phyloP scores from a whole-genome alignment of 257 asterid genomes.

The Verbena officinalis region DNA sequence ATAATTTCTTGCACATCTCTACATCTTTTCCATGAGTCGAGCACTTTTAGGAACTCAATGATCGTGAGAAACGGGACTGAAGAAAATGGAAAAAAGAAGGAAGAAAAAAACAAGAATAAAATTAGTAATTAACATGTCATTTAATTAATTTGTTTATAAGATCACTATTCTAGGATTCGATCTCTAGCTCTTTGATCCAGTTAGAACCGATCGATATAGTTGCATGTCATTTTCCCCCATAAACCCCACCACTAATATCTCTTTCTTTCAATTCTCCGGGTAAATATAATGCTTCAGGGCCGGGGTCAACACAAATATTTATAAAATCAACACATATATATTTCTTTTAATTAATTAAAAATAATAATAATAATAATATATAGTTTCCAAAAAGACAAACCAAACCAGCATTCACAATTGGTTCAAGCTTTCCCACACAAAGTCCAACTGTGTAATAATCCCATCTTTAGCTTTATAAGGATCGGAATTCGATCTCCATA shows the following conservation, averaged over 20 bases:
- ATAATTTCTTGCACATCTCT: too few species aligned
- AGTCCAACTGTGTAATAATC: slow-evolving; percentile 52
- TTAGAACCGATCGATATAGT: slow-evolving; percentile 43
- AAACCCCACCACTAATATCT: slow-evolving; percentile 65
- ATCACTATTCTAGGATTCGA: slow-evolving; percentile 63
- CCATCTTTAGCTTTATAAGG: slow-evolving; percentile 19
- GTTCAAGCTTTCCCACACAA: slow-evolving; percentile 63
- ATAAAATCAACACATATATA: slow-evolving; percentile 15
- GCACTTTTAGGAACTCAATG: neutral
- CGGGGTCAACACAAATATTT: slow-evolving; percentile 1
- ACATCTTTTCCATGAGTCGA: too few species aligned
- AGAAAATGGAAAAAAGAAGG: neutral
- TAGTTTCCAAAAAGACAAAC: slow-evolving; percentile 58
- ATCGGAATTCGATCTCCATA: slow-evolving; percentile 15
- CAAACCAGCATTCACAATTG: slow-evolving; percentile 50
- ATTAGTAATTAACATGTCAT: neutral
- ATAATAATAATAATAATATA: slow-evolving; percentile 22
- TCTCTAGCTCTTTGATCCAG: slow-evolving; percentile 37
- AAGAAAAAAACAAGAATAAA: neutral
- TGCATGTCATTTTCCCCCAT: slow-evolving; percentile 50
- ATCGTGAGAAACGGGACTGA: slow-evolving; percentile 15
- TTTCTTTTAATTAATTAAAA: slow-evolving; percentile 23
- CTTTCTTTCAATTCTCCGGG: slow-evolving; percentile 24
- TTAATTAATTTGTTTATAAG: neutral
- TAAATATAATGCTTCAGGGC: neutral